Base-by-base conservation (phyloP, 164 flowering plant genomes). In the Vitis cinerea region DNA sequence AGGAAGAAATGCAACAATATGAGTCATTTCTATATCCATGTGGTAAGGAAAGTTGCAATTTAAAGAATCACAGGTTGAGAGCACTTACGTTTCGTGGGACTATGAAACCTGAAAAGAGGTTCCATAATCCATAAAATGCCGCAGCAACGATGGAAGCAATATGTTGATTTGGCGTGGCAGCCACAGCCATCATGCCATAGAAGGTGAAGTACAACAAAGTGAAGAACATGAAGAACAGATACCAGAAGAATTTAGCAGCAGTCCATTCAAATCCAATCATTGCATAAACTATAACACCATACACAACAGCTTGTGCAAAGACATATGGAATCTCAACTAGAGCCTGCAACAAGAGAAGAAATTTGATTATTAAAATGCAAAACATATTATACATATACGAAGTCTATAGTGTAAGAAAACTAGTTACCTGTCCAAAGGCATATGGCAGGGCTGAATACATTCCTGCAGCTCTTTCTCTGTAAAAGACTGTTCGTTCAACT, bases 251-350 rank as follows among this genome's bases (percentile, higher is more conserved):
- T 57, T 81, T 83, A 8, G 63, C 73, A 1, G 51, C 74, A 0
- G 72, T 77, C 87, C 84, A 82, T 54, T 84, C 82, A 48, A 79
- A 82, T 29, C 79, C 83, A 16, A 79, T 84, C 85, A 82, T 75
- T 2, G 85, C 65, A 63, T 84, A 84, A 1, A 80, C 79, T 31
- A 80, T 64, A 14, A 73, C 19, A 12, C 86, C 72, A 55, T 83
- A 83, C 1, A 71, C 52, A 2, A 16, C 58, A n/a, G 81, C 63
- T 77, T 83, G 84, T 8, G 19, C 51, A 10, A 83, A 66, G 14
- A 73, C 30, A 61, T 81, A 77, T 8, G 88, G 88, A 10, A 84
- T 13, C 77, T 82, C 83, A 48, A 84, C 74, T 15, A 74, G 10
- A 15, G 77, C 81, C 85, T 84, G 83, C 61, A 65, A 64, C 8